Evolutionary conservation across 805 yeast genomes (phyloP).

Genomic region (Candida insectorum): DNA sequence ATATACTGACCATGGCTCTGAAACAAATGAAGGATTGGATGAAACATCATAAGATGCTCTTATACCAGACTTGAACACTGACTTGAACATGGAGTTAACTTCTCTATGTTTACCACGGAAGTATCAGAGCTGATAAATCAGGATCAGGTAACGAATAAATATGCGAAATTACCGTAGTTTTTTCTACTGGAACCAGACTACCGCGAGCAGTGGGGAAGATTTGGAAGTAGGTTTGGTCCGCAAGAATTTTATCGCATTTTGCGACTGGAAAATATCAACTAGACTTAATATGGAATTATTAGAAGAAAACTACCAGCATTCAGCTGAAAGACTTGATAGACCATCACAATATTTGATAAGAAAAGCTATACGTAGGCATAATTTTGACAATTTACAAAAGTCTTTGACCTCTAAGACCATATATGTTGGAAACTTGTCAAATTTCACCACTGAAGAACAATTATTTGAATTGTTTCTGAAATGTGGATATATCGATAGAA

Average conservation of each 20-base stretch:
- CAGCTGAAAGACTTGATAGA: constrained; percentile 64
- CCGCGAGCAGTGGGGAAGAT: too few species aligned
- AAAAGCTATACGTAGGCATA: constrained; percentile 55
- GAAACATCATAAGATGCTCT: constrained; percentile 67
- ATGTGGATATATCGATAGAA: constrained; percentile 73
- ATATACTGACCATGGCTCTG: constrained; percentile 81
- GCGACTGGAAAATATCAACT: not conserved
- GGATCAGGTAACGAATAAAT: too few species aligned
- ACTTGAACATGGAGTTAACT: constrained; percentile 45
- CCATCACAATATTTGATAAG: constrained; percentile 68
- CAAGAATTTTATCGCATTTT: too few species aligned
- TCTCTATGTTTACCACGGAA: not conserved
- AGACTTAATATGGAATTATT: constrained; percentile 30
- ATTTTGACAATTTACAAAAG: constrained; percentile 59
- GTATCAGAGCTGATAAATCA: not conserved
- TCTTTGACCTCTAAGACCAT: constrained; percentile 71
- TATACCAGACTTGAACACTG: constrained; percentile 56
- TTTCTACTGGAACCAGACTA: too few species aligned
- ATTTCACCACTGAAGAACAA: constrained; percentile 93
- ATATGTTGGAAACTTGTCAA: constrained; percentile 87
- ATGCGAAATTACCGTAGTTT: too few species aligned
- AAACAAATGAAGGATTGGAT: constrained; percentile 63
- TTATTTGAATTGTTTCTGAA: constrained; percentile 81
- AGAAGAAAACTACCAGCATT: constrained; percentile 51
- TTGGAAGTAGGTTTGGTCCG: too few species aligned